Percentiles rank a stretch among this genome's conserved stretches.
Conservation (phyloP, 2,329 filamentous ascomycete species). For the Fusarium torulosum region DNA sequence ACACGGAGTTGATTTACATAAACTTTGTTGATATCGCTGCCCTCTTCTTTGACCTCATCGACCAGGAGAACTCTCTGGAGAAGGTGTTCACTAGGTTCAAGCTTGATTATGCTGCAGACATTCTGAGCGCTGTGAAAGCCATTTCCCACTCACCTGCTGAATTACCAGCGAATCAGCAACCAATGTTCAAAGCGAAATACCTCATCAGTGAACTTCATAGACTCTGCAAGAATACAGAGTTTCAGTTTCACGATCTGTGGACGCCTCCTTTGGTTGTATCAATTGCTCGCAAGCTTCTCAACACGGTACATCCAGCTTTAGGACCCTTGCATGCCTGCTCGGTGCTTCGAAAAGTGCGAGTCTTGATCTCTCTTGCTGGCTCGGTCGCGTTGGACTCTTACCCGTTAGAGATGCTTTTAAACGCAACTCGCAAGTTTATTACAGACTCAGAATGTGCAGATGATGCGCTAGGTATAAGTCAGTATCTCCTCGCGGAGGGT, state of each 20-base stretch:
- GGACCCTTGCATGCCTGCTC: conserved; percentile 90
- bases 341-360: conserved; percentile 85
- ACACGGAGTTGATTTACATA: conserved; percentile 71
- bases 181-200: conserved; percentile 83
- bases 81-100: conserved; percentile 71
- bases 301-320: conserved; percentile 83
- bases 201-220: conserved; percentile 81
- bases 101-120: conserved; percentile 71
- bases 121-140: conserved; percentile 76
- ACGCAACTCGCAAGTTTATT: conserved; percentile 81
- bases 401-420: conserved; percentile 89
- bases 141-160: conserved; percentile 74
- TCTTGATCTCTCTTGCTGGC: conserved; percentile 84
- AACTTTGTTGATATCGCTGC: conserved; percentile 84
- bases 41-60: conserved; percentile 79
- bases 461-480: conserved; percentile 87
- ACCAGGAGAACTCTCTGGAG: conserved; percentile 81
- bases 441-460: conserved; percentile 89
- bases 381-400: conserved; percentile 80
- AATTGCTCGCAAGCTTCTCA: conserved; percentile 81
- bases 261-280: conserved; percentile 79
- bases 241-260: conserved; percentile 77
- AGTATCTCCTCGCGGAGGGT: conserved; percentile 83
- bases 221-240: conserved; percentile 79
- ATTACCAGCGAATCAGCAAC: conserved; percentile 85